Base-by-base conservation (phyloP, 352 stramenopile species). In the Globisporangium mamillatum region DNA sequence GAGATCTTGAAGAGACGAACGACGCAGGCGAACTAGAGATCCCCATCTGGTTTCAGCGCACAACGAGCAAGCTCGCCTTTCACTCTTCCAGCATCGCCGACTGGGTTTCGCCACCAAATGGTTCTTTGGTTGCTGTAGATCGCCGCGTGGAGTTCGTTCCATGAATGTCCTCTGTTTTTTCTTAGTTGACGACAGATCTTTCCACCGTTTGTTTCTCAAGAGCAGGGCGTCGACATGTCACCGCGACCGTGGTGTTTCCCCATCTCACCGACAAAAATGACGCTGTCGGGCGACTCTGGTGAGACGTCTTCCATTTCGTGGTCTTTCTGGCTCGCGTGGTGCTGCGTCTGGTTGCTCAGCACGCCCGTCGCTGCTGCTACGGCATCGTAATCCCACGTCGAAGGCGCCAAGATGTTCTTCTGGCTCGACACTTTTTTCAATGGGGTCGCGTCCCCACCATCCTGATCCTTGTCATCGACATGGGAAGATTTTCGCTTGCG, bases 401-500 rank as follows among this genome's bases (percentile, higher is more conserved):
- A 73, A 50, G 41, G 41, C 10, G 65, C 74, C 62, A 88, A 64
- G 6, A 91, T 75, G 63, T 88, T 91, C 25, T 89, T 76, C 50
- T 90, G 78, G 68, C 84, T 93, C 34, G 78, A 90, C 32, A 77
- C 81, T 69, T 89, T 89, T 67, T 91, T 91, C n/a, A 93, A 66
- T 46, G 78, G 67, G 56, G 71, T 52, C 9, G 67, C 62, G 18
- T 67, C 67, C 0, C 66, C 55, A 18, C 55, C 32, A 2, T 60
- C 48, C 1, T 77, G 73, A 8, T 75, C 56, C 22, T 66, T 60
- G 53, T 74, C 74, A n/a, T 84, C 77, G 41, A 92, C 78, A 63
- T 90, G 78, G 24, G 81, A 70, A 34, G 82, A 92, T 71, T 94
- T 94, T 56, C 87, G 82, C 71, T 94, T 94, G 14, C 83, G 77